These are phyloP conservation scores for Mycena rebaudengoi DNA, from an alignment of 768 basidiomycete genomes.

Conservation along the genomic window DNA sequence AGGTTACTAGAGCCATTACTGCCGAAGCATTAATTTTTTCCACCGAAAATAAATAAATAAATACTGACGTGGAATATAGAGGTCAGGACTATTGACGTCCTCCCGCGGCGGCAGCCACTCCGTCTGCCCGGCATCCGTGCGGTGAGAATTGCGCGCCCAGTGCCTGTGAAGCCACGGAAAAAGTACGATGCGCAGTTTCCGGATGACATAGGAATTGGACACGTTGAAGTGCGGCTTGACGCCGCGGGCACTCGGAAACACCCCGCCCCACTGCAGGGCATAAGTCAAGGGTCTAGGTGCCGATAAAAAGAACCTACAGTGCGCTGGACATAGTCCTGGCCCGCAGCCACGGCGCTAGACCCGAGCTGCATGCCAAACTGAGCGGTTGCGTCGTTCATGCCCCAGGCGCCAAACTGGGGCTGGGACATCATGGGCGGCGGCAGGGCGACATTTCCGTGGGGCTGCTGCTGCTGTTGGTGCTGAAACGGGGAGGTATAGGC, in stretches of 20 bases:
- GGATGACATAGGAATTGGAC: slow-evolving; percentile 93
- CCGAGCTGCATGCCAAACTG: slow-evolving; percentile 97
- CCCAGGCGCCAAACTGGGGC: slow-evolving; percentile 76
- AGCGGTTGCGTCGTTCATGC: slow-evolving; percentile 91
- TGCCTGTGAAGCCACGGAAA: slow-evolving; percentile 96
- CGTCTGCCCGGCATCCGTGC: slow-evolving; percentile 70
- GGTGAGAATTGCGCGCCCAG: slow-evolving; percentile 76
- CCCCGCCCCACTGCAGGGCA: slow-evolving; percentile 71
- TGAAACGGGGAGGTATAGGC: slow-evolving; percentile 60
- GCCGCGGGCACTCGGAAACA: slow-evolving; percentile 76
- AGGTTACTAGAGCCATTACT: slow-evolving; percentile 98
- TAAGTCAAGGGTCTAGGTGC: slow-evolving; percentile 19
- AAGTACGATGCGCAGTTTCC: slow-evolving; percentile 86
- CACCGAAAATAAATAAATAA: not conserved
- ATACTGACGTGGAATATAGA: slow-evolving; percentile 89
- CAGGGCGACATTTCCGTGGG: slow-evolving; percentile 46
- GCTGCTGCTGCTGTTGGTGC: slow-evolving; percentile 51
- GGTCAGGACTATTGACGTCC: slow-evolving; percentile 94
- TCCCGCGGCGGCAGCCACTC: slow-evolving; percentile 92
- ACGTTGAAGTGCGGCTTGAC: slow-evolving; percentile 96
- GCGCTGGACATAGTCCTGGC: slow-evolving; percentile 94
- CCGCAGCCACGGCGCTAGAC: slow-evolving; percentile 88
- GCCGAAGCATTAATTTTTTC: slow-evolving; percentile 19
- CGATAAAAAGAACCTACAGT: slow-evolving; percentile 67
- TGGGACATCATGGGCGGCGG: slow-evolving; percentile 42